A percentile compares a stretch with the other conserved stretches of the same genome.
Conservation (phyloP, 306 rosid species). For the Dryas alaskensis region DNA sequence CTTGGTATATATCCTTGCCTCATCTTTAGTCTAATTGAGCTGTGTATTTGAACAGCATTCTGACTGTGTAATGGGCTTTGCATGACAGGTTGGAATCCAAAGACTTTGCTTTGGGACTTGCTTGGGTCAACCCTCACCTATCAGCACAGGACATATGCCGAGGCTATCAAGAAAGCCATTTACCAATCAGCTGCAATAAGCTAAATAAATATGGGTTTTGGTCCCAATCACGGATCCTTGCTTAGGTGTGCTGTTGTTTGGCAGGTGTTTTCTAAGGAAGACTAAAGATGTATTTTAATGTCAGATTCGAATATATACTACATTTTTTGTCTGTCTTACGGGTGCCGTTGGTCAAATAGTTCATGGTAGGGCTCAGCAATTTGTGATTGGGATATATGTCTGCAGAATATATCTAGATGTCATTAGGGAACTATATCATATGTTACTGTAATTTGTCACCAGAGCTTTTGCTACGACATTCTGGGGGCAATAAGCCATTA, state of each 20-base stretch:
- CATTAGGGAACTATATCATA: constrained; percentile 16
- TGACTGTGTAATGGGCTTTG: not conserved
- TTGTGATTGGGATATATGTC: constrained; percentile 25
- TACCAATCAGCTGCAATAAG: constrained; percentile 64
- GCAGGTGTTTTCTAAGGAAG: constrained; percentile 26
- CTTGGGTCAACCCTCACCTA: constrained; percentile 92
- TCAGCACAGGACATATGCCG: constrained; percentile 90
- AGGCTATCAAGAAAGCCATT: constrained; percentile 64
- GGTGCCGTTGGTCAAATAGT: constrained; percentile 32
- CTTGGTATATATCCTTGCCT: constrained; percentile 51
- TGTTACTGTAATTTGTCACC: constrained; percentile 30
- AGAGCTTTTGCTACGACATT: constrained; percentile 35
- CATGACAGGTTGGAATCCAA: constrained; percentile 78
- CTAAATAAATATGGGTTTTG: constrained; percentile 30
- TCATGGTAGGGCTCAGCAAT: constrained; percentile 24
- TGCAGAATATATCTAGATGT: constrained; percentile 25
- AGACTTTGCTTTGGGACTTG: constrained; percentile 84
- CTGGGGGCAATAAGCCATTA: constrained; percentile 25
- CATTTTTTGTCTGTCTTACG: constrained; percentile 14
- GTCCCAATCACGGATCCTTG: constrained; percentile 27
- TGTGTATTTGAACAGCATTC: not conserved
- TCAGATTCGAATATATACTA: constrained; percentile 36
- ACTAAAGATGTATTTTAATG: constrained; percentile 28
- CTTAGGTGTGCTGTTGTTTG: constrained; percentile 31
- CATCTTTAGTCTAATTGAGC: not conserved